Evolutionary conservation across 2,329 filamentous ascomycete genomes (phyloP).

Genomic region (Fusarium penzigii): DNA sequence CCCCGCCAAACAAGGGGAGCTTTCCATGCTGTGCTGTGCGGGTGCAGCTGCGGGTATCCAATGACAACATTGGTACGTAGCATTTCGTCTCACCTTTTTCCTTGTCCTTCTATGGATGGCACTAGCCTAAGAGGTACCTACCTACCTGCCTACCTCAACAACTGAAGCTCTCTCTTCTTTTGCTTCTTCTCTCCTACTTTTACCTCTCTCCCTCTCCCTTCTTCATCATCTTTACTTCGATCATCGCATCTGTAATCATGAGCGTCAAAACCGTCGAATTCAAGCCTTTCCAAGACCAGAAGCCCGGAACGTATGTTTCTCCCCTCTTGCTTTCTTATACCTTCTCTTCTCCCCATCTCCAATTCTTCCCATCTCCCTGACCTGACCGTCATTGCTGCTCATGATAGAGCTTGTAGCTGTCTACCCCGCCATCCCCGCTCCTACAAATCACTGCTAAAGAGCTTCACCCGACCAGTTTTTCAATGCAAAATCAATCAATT

Average conservation of each 20-base stretch:
- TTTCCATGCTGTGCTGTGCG: no score
- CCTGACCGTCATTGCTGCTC: constrained; percentile 3
- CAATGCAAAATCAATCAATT: constrained; percentile 11
- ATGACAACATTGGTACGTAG: not conserved
- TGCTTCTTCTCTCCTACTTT: not conserved
- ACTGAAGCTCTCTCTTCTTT: constrained; percentile 15
- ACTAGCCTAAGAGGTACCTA: not conserved
- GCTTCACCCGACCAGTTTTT: not conserved
- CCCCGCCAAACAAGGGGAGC: no score
- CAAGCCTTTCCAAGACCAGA: constrained; percentile 90
- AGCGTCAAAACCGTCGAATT: constrained; percentile 74
- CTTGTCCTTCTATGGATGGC: not conserved
- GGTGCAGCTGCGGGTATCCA: not conserved
- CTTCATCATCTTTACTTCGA: constrained; percentile 9
- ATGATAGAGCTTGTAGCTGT: not conserved
- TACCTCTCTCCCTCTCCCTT: not conserved
- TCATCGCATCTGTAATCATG: constrained; percentile 53
- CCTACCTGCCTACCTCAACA: constrained; percentile 14
- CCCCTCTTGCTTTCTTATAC: not conserved
- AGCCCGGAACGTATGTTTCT: constrained; percentile 91
- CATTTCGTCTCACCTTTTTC: not conserved
- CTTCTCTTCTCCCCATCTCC: not conserved
- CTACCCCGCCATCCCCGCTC: constrained; percentile 4
- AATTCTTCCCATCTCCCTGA: not conserved
- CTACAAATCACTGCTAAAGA: constrained; percentile 3